Conservation (phyloP, 2,329 filamentous ascomycete genomes). For the Ilyonectria robusta region DNA sequence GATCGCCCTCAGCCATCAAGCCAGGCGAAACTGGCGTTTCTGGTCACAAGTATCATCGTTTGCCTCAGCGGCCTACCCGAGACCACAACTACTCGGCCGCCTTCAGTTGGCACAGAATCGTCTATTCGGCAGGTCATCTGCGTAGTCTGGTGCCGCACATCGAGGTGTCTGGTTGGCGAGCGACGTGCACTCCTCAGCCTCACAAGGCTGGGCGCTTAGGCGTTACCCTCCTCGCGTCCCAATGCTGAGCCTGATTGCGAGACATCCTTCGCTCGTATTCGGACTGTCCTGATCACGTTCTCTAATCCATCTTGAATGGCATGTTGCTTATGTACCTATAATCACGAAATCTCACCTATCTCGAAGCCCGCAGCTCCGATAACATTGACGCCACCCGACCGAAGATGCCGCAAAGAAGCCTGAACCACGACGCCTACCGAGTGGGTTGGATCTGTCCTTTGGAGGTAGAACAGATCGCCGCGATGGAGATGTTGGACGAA, state of each 20-base stretch:
- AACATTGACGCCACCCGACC: not conserved
- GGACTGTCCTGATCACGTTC: slow-evolving; percentile 1
- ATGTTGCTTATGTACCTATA: not conserved
- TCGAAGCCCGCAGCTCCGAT: not conserved
- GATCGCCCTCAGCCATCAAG: not conserved
- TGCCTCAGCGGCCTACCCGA: not conserved
- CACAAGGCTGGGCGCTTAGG: slow-evolving; percentile 1
- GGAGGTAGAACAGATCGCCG: slow-evolving; percentile 45
- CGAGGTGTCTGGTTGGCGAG: not conserved
- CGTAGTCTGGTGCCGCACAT: not conserved
- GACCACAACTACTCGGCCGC: not conserved
- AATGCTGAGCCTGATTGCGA: slow-evolving; percentile 1
- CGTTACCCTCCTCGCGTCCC: slow-evolving; percentile 1
- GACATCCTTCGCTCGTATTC: not conserved
- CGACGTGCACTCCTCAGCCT: not conserved
- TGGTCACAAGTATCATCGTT: not conserved
- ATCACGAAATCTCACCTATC: not conserved
- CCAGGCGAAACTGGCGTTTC: not conserved
- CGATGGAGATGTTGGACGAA: slow-evolving; percentile 46
- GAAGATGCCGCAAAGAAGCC: not conserved
- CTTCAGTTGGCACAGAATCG: not conserved
- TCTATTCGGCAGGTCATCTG: not conserved
- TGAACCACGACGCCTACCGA: slow-evolving; percentile 32
- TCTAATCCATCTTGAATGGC: not conserved
- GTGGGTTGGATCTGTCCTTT: slow-evolving; percentile 50